Base-by-base conservation (phyloP, 1,284 basidiomycete genomes). In the Psilocybe mexicana region DNA sequence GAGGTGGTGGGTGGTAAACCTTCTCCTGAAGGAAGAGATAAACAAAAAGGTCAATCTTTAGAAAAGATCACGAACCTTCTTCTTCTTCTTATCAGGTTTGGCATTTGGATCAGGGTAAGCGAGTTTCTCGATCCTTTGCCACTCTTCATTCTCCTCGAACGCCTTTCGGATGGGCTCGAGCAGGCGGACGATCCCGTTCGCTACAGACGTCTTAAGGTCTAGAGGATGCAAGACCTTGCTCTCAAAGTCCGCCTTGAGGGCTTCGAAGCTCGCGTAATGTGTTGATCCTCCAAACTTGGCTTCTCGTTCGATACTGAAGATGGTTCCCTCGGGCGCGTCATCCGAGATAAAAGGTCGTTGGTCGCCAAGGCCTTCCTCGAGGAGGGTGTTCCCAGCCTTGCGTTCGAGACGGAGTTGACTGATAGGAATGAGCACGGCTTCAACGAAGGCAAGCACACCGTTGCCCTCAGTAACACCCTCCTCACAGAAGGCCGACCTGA, bases 401-500 rank as follows among this genome's bases (percentile, higher is more conserved):
- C 81, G 80, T 62, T 92, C 89, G 30, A 88, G 70, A 25, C 89
- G 83, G 43, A 96, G 74, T 67, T 90, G 77, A 68, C 86, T 88
- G 65, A 98, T 89, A 33, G 96, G 96, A 68, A 98, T 90, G 55
- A 98, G 75, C 30, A 98, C 97, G 11, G 93, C 86, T 63, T 90
- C 79, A 58, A 92, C 84, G 79, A 99, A 99, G 1, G 94, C 83
- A 4, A 99, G 83, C 0, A 99, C 80, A 38, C 96, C 96, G 72
- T 99, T 99, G 33, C 91, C 93, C 51, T 88, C 83, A 36, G 89
- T 78, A 67, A 92, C 94, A n/a, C 96, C 96, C 63, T 96, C 94
- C 63, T 95, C 93, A 71, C 96, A 99, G 69, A 97, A 92, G 0
- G 97, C 96, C 43, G 81, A 81, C 73, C 93, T 95, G 74, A 99